Evolutionary conservation across 2,329 filamentous ascomycete genomes (phyloP), one percentile per base, ranked within the genome.

Genomic region (Talaromyces amestolkiae): DNA sequence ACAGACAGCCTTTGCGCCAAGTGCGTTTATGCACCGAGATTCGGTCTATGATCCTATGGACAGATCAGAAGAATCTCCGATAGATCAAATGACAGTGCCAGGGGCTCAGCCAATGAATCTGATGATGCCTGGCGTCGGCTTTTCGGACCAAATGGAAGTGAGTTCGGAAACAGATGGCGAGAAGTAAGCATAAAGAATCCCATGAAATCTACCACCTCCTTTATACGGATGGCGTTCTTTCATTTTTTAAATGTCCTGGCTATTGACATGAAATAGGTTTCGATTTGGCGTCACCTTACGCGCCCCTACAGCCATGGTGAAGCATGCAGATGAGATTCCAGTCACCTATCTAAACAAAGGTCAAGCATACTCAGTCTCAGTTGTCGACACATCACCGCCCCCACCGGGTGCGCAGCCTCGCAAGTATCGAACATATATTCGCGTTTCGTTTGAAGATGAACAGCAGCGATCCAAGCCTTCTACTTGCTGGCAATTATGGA

Each of bases 341-440:
- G 87, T 98, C n/a, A 97, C 94, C 0, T 99, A 99, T 75, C 85
- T 99, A 19, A 99, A 99, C 81, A 98, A 98, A 78, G 93, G 94
- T 27, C 94, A 98, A 76, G 92, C 93, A 17, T 99, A 99, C 76
- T 91, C 91, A 0, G 82, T 99, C 19, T 91, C 91, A 2, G 86
- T 99, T 33, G 83, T 91, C 56, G 95, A 99, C 74, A 95, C 91
- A 0, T 82, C 84, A 6, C 86, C 90, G 1, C 82, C 84, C 1
- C 79, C 89, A 4, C 84, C 86, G 2, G 80, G 85, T 39, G 76
- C 81, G 0, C 85, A 85, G 4, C 88, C 87, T 9, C 82, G 89
- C 15, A 90, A 86, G 69, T 97, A 97, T 75, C 87, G 95, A 63
- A 98, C 94, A 0, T 97, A 90, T 75, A 87, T 99, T 56, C 90